phyloP scores from a whole-genome alignment of 2,329 filamentous ascomycete species.

The Aspergillus candidus region DNA sequence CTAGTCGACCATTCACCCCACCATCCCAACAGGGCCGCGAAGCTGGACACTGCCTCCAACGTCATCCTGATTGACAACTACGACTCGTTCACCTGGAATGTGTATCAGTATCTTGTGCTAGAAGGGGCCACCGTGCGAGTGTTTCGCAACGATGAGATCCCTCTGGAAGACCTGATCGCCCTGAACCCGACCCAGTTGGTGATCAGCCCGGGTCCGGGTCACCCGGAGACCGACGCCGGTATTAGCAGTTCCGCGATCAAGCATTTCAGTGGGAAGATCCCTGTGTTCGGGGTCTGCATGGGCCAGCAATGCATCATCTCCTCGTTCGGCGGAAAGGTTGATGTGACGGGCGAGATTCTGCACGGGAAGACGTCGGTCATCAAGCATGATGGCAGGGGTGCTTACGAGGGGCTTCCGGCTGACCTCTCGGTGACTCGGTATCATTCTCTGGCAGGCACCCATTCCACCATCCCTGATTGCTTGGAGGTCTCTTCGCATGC shows the following conservation, averaged over 20 bases:
- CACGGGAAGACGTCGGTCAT: constrained; percentile 95
- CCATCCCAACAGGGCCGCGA: constrained; percentile 67
- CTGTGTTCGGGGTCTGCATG: constrained; percentile 97
- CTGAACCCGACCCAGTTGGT: constrained; percentile 89
- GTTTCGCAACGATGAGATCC: constrained; percentile 85
- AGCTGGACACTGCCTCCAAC: constrained; percentile 75
- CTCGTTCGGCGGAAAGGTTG: constrained; percentile 83
- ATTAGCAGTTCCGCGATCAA: constrained; percentile 87
- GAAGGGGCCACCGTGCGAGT: constrained; percentile 89
- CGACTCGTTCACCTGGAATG: constrained; percentile 98
- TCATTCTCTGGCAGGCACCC: constrained; percentile 90
- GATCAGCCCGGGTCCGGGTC: constrained; percentile 89
- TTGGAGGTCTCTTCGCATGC: constrained; percentile 92
- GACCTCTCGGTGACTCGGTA: constrained; percentile 86
- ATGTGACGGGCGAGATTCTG: constrained; percentile 89
- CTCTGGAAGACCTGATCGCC: constrained; percentile 72
- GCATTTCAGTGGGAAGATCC: constrained; percentile 89
- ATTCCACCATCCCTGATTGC: constrained; percentile 75
- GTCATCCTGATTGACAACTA: constrained; percentile 97
- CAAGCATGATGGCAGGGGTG: constrained; percentile 83
- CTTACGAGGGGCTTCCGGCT: constrained; percentile 75
- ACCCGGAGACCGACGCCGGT: constrained; percentile 84
- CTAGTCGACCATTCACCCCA: constrained; percentile 74
- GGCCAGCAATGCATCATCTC: constrained; percentile 98
- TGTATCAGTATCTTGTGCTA: constrained; percentile 96